phyloP scores from a whole-genome alignment of 2,329 filamentous ascomycete species.

The Penicillium hordei region DNA sequence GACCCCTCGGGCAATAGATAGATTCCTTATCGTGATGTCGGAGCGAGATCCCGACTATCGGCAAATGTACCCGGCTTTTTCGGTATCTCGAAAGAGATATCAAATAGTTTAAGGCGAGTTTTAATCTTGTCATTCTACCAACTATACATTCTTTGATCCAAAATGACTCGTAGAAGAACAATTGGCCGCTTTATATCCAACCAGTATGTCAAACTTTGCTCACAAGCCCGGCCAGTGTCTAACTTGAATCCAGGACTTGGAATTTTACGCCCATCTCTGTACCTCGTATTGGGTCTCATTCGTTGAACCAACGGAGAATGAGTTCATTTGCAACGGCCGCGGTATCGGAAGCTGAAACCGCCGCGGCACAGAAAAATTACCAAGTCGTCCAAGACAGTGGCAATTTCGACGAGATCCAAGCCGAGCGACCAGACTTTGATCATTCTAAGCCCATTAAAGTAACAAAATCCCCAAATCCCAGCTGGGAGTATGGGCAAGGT shows the following conservation, averaged over 20 bases:
- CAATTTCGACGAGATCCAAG: conserved; percentile 34
- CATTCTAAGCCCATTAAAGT: conserved; percentile 27
- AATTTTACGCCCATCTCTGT: not conserved
- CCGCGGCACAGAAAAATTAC: conserved; percentile 15
- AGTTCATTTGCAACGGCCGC: conserved; percentile 6
- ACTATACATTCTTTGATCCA: not conserved
- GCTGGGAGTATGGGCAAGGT: conserved; percentile 30
- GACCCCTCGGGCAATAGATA: not conserved
- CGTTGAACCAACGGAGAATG: conserved; percentile 1
- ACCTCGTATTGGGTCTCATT: not conserved
- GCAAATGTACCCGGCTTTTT: not conserved
- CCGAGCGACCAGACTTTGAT: conserved; percentile 37
- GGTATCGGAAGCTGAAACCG: conserved; percentile 3
- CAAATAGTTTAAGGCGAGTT: not conserved
- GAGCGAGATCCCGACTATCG: not conserved
- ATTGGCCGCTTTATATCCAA: not conserved
- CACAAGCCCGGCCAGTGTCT: not conserved
- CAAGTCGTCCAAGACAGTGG: conserved; percentile 21
- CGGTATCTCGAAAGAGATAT: not conserved
- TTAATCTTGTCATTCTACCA: not conserved
- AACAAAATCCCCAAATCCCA: conserved; percentile 39
- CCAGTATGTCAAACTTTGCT: conserved; percentile 1
- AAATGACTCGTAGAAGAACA: not conserved
- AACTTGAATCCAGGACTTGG: conserved; percentile 3
- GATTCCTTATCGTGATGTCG: not conserved